Evolutionary conservation across 2,329 filamentous ascomycete genomes (phyloP), one percentile per base, ranked within the genome.

Genomic region (Alternaria angustiovoidea): DNA sequence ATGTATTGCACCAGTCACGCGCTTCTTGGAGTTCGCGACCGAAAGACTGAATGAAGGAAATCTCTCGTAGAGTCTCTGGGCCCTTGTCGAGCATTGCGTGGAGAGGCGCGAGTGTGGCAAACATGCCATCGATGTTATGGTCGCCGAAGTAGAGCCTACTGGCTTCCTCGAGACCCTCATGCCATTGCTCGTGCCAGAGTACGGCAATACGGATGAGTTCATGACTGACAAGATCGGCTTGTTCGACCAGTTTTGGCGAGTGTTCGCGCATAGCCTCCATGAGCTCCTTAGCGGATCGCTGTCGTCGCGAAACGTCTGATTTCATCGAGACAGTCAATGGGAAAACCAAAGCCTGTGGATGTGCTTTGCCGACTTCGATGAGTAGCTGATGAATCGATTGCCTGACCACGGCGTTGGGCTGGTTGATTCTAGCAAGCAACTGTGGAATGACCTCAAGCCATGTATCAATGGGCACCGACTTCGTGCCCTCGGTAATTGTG

Each of bases 391-490:
- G 95, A 51, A 99, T 94, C 0, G 94, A 92, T 67, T 91, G 89
- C 66, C 96, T 89, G 9, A 99, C 94, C 24, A 92, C 87, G 66
- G 88, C 86, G 78, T 97, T 97, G 16, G 94, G 93, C 77, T 98
- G 95, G 74, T 96, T 99, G 82, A 99, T 98, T 61, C 95, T 89
- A 32, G 95, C 95, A 78, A 99, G 97, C 48, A 99, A 85, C 75
- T 99, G 95, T 34, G 95, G 95, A 65, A 98, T 97, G 52, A 99
- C 96, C 74, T 98, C 94, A 18, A 99, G 87, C 96, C 95, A 99
- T 1, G 94, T 98, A 79, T 99, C 95, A 57, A 99, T 92, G 73
- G 92, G 97, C 67, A 99, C 93, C 38, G 91, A 91, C 0, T 91
- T 86, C 66, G 97, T 96, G 5, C 96, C 95, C 75, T 98, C 94